Evolutionary conservation across 129 eudicot species (phyloP).

Genomic region (Arctium lappa): DNA sequence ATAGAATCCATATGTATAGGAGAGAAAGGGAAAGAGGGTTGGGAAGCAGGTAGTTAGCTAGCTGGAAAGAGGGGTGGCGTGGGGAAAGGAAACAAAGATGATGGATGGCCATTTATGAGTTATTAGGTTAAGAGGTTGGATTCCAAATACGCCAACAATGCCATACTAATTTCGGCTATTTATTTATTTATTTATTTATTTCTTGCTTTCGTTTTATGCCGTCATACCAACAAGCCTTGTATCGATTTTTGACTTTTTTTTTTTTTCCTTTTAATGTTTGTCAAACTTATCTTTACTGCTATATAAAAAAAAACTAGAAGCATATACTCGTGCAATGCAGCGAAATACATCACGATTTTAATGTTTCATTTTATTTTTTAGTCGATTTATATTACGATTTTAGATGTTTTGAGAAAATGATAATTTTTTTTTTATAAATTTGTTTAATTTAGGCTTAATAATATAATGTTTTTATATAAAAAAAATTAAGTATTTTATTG

Average conservation of each 20-base stretch:
- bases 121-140: neutral
- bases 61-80: constrained; percentile 5
- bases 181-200: neutral
- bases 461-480: no score
- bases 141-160: neutral
- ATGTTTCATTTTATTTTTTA: no score
- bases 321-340: no score
- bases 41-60: constrained; percentile 56
- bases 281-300: neutral
- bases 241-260: no score
- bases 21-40: constrained; percentile 38
- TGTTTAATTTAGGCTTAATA: no score
- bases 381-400: no score
- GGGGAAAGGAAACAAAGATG: neutral
- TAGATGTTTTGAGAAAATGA: no score
- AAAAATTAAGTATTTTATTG: no score
- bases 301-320: no score
- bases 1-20: neutral
- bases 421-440: no score
- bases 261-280: neutral
- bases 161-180: neutral
- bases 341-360: no score
- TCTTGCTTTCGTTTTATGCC: neutral
- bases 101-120: neutral
- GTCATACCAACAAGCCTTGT: neutral